Evolutionary conservation across 2,329 filamentous ascomycete species (phyloP).

Genomic region (Sclerotinia sclerotiorum): DNA sequence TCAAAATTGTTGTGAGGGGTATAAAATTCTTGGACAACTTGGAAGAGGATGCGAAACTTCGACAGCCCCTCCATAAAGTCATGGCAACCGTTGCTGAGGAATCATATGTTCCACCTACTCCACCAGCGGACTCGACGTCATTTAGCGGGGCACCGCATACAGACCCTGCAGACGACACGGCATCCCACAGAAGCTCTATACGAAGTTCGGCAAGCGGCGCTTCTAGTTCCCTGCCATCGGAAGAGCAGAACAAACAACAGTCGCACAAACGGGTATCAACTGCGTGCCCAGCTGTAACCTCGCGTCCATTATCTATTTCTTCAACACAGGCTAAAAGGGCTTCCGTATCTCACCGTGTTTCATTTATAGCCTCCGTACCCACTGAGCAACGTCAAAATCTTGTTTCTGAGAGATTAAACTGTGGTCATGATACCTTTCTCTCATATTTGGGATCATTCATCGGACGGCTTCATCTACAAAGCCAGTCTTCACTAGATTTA

Average conservation of each 20-base stretch:
- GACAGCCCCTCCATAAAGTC: constrained; percentile 54
- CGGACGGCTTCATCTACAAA: constrained; percentile 83
- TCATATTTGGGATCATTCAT: constrained; percentile 92
- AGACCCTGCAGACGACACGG: constrained; percentile 44
- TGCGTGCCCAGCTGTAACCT: constrained; percentile 30
- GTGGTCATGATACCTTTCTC: constrained; percentile 82
- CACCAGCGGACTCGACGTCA: constrained; percentile 57
- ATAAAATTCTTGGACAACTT: constrained; percentile 87
- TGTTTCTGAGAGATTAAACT: constrained; percentile 77
- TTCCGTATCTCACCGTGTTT: constrained; percentile 66
- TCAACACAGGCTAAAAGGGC: constrained; percentile 35
- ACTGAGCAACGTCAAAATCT: constrained; percentile 66
- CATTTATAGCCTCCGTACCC: constrained; percentile 67
- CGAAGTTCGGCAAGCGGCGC: constrained; percentile 38
- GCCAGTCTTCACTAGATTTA: constrained; percentile 83
- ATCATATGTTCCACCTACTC: constrained; percentile 59
- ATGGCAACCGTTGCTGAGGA: constrained; percentile 62
- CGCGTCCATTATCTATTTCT: constrained; percentile 36
- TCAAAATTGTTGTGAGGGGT: constrained; percentile 88
- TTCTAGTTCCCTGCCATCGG: constrained; percentile 32
- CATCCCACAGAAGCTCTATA: constrained; percentile 38
- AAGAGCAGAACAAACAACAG: constrained; percentile 38
- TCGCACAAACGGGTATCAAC: constrained; percentile 37
- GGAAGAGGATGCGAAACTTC: constrained; percentile 59
- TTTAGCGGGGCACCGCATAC: constrained; percentile 47